Conservation (phyloP, 768 basidiomycete species). For the Suillus tomentosus region DNA sequence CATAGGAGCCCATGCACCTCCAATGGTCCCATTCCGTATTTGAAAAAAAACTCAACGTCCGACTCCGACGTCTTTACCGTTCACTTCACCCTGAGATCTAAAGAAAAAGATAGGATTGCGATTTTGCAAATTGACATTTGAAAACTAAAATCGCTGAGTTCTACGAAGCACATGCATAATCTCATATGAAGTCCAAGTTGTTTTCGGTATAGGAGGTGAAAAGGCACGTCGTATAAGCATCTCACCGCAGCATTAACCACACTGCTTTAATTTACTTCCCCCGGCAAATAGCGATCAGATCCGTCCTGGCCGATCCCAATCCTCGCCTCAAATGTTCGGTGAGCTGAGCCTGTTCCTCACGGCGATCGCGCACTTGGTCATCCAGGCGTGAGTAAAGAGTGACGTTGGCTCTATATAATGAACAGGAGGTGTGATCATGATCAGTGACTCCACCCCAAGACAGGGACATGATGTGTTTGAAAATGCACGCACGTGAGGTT, state of each 20-base stretch:
- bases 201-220: neutral
- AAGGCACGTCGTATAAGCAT: constrained; percentile 1
- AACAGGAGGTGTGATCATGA: constrained; percentile 9
- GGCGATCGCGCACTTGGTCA: constrained; percentile 25
- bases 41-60: neutral
- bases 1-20: neutral
- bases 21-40: neutral
- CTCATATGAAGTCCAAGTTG: neutral
- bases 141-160: constrained; percentile 5
- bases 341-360: constrained; percentile 20
- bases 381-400: constrained; percentile 22
- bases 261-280: constrained; percentile 6
- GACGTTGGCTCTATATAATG: constrained; percentile 23
- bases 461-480: neutral
- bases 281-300: constrained; percentile 11
- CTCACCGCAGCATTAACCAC: constrained; percentile 6
- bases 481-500: constrained; percentile 26
- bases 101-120: neutral
- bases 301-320: constrained; percentile 20
- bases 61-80: neutral
- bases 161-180: neutral
- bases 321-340: constrained; percentile 21
- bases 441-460: constrained; percentile 10
- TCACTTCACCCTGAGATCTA: neutral
- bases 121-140: constrained; percentile 8